Percentiles rank a stretch among this genome's conserved stretches.
Conservation (phyloP, 2,329 filamentous ascomycete genomes). For the Helotiales sp. region DNA sequence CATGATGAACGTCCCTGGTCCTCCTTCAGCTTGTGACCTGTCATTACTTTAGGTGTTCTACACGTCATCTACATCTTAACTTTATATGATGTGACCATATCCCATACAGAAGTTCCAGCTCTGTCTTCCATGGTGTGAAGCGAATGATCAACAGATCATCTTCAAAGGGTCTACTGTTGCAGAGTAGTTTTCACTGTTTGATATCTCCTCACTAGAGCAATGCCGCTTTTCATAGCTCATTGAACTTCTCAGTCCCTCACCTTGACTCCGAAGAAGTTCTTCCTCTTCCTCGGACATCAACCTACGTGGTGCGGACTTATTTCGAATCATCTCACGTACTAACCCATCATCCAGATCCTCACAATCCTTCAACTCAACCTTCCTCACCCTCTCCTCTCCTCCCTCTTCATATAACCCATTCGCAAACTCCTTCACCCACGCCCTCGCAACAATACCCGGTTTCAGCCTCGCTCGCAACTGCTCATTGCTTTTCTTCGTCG, state of each 20-base stretch:
- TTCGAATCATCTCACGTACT: neutral
- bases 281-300: neutral
- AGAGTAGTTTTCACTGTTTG: too few relatives aligned
- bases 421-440: constrained; percentile 25
- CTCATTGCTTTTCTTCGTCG: neutral
- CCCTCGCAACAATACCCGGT: constrained; percentile 11
- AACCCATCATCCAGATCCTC: constrained; percentile 1
- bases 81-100: too few relatives aligned
- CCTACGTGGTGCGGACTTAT: neutral
- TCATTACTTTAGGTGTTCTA: too few relatives aligned
- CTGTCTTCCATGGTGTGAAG: neutral
- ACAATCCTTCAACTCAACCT: constrained; percentile 11
- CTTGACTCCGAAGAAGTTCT: neutral
- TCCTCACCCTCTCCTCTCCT: constrained; percentile 8
- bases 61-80: too few relatives aligned
- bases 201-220: too few relatives aligned
- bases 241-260: neutral
- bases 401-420: constrained; percentile 17
- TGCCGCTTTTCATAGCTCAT: too few relatives aligned
- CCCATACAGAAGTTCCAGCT: too few relatives aligned
- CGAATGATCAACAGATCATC: too few relatives aligned
- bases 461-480: constrained; percentile 13
- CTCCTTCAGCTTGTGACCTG: too few relatives aligned
- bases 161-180: too few relatives aligned
- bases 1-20: too few relatives aligned